Evolutionary conservation across 2,329 filamentous ascomycete species (phyloP), one percentile per base, ranked within the genome.

Genomic region (Pseudogymnoascus sp.): DNA sequence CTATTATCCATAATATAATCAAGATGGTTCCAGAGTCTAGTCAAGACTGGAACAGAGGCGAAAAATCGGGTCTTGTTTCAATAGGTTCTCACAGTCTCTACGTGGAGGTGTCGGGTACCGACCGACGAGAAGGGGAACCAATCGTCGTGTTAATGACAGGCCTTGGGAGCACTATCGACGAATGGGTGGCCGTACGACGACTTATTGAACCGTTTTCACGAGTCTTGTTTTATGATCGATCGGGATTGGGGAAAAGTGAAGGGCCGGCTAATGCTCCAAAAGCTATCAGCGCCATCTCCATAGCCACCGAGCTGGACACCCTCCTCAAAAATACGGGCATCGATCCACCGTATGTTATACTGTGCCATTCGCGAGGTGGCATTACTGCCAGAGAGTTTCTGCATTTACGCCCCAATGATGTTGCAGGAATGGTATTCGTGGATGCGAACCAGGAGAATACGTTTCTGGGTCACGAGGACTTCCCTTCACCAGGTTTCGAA

Each of bases 81-180:
- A 65, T 71, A 19, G 66, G 67, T 21, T 63, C 66, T 31, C 67
- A 71, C 62, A 65, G 61, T 23, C 66, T 72, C 19, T 67, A 69
- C 57, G 31, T 70, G 34, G 64, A 62, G 21, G 64, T 65, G 61
- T 67, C 69, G 8, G 70, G 71, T 23, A 69, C 69, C 6, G 62
- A 67, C 61, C 70, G 68, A 61, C 65, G 65, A 57, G 63, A 65
- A 43, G 64, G 66, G 39, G 21, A 68, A 60, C 68, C 68, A 31
- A 63, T 72, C 37, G 64, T 71, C 16, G 60, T 72, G 19, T 61
- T 72, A 6, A 72, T 72, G 60, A 67, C 65, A 39, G 71, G 70
- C 11, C 21, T 69, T 25, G 69, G 65, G 48, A 68, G 67, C 60
- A 69, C 65, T 6, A 68, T 68, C 57, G 65, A 65, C 19, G 69